phyloP scores from a whole-genome alignment of 352 stramenopile genomes.

The Thalassiosira sp. region DNA sequence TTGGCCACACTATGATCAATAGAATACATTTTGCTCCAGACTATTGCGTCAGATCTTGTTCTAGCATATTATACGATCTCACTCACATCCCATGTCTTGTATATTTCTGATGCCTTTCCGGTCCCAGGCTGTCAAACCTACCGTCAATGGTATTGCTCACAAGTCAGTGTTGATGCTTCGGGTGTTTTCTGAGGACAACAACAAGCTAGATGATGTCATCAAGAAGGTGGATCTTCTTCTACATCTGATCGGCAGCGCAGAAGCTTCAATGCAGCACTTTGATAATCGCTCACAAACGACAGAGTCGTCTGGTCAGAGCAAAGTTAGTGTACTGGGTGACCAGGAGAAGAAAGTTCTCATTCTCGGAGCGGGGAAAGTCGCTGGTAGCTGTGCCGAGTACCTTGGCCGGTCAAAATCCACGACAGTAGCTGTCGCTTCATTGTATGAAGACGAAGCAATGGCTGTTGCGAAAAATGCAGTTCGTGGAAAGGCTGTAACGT shows the following conservation, averaged over 20 bases:
- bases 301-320: not conserved
- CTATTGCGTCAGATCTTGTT: no score
- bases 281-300: slow-evolving; percentile 27
- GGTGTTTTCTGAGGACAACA: slow-evolving; percentile 55
- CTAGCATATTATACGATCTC: no score
- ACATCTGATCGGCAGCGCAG: slow-evolving; percentile 85
- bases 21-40: no score
- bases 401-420: slow-evolving; percentile 48
- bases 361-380: slow-evolving; percentile 68
- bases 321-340: slow-evolving; percentile 36
- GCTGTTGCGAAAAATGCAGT: slow-evolving; percentile 56
- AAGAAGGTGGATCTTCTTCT: slow-evolving; percentile 87
- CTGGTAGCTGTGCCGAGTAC: slow-evolving; percentile 63
- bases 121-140: slow-evolving; percentile 88
- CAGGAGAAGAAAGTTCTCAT: slow-evolving; percentile 63
- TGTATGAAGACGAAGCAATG: slow-evolving; percentile 58
- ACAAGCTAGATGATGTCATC: slow-evolving; percentile 86
- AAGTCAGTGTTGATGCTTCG: slow-evolving; percentile 66
- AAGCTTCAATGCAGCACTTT: slow-evolving; percentile 82
- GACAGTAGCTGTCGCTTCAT: slow-evolving; percentile 59
- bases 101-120: no score
- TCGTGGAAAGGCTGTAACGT: slow-evolving; percentile 82
- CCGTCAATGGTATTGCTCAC: slow-evolving; percentile 53
- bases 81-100: no score
- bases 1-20: no score